Base-by-base conservation (phyloP, 1,284 basidiomycete species). In the Fomes fomentarius region DNA sequence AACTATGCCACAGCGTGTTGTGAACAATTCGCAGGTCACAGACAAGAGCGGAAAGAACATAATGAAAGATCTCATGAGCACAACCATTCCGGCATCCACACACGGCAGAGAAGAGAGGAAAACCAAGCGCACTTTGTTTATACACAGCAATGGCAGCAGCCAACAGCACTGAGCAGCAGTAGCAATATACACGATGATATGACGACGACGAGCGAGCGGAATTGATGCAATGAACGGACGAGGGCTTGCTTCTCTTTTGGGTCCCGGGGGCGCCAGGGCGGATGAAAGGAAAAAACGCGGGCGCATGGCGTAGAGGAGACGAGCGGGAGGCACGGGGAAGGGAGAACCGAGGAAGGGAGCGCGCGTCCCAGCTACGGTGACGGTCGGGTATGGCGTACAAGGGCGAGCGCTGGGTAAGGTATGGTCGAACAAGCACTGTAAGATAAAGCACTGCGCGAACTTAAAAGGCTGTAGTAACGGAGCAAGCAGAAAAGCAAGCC, bases 91-190 rank as follows among this genome's bases (percentile, higher is more conserved):
- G 21, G 24, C 38, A 12, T 28, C 10, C 28, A 44, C 26, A 14
- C 43, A n/a, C 28, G 3, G 26, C 5, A 10, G 28, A n/a, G 7
- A 11, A 34, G 17, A 45, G 10, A 14, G 22, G 33, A 37, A 22
- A 37, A 22, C 28, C 30, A 44, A 33, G 44, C 44, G 44, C 44
- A 46, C 44, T 46, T 46, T 46, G 35, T 37, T 35, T 46, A 46
- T 34, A 46, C 44, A 33, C 21, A 10, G 21, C 28, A 40, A 22
- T 11, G 41, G 24, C 26, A 15, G n/a, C n/a, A n/a, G n/a, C n/a
- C n/a, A n/a, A n/a, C n/a, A n/a, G n/a, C n/a, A n/a, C n/a, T n/a
- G n/a, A 42, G 19, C 30, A 34, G 30, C 43, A 17, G 30, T 45
- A 33, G 30, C 43, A 45, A 45, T 45, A 31, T 45, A 45, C 43